phyloP scores from a whole-genome alignment of 2,329 filamentous ascomycete genomes.

The Mollisiaceae sp. region DNA sequence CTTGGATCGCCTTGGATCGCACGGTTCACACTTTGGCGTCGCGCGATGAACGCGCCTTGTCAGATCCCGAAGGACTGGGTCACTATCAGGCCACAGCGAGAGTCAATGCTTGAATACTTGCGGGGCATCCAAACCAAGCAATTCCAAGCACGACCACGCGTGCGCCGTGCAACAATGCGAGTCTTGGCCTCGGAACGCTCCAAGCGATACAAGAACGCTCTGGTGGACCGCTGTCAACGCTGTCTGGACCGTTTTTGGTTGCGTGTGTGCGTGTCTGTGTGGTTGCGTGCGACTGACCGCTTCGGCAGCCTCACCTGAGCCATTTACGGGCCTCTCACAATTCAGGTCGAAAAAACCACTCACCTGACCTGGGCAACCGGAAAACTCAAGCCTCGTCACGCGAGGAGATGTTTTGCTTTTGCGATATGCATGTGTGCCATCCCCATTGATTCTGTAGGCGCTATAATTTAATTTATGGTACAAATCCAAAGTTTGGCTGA shows the following conservation, averaged over 20 bases:
- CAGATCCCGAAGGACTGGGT: not conserved
- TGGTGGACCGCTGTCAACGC: not conserved
- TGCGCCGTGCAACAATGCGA: not conserved
- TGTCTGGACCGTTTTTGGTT: not conserved
- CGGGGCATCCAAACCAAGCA: not conserved
- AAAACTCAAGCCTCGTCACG: slow-evolving; percentile 6
- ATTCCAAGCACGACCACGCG: slow-evolving; percentile 2
- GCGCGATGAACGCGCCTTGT: not conserved
- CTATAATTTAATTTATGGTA: not conserved
- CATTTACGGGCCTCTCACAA: not conserved
- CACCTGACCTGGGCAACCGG: slow-evolving; percentile 18
- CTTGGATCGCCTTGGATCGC: no score
- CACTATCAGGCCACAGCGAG: not conserved
- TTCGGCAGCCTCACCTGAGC: slow-evolving; percentile 3
- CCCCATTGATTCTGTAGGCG: not conserved
- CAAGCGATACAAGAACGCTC: slow-evolving; percentile 4
- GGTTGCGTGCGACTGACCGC: slow-evolving; percentile 2
- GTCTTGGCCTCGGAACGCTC: not conserved
- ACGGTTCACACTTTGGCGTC: no score
- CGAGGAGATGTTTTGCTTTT: slow-evolving; percentile 13
- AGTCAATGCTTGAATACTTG: not conserved
- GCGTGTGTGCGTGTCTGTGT: no score
- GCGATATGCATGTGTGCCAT: not conserved
- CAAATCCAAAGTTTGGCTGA: not conserved
- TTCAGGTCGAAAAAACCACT: slow-evolving; percentile 11